Evolutionary conservation across 352 stramenopile species (phyloP), one percentile per base, ranked within the genome.

Genomic region (Phytophthora pini): DNA sequence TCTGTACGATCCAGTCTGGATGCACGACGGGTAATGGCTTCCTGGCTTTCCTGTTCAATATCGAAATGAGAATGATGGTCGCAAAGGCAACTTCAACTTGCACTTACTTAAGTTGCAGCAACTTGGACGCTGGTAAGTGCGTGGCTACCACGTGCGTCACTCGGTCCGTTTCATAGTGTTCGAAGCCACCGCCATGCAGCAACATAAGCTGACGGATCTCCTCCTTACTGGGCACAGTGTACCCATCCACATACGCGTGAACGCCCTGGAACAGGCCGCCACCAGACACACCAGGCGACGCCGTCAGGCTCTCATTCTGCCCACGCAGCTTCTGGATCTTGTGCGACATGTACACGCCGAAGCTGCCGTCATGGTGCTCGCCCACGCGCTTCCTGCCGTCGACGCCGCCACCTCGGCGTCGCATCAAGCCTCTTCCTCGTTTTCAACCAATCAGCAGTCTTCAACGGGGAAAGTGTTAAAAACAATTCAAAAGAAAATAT

Each of bases 1-100:
- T 94, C 57, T 97, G 88, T 8, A 95, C 72, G 60, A 99, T 96
- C 96, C 96, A 99, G 20, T 96, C 73, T 0, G 96, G 95, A 51
- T 89, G 74, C 24, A 95, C 85, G 7, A 98, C 88, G 0, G 90
- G 94, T 43, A 84, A 74, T 10, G 78, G 77, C 22, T 76, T 80
- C 26, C 69, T 76, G 65, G 74, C 74, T 34, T 78, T 87, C 64
- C 88, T 96, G 45, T 7, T 13, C 22, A 17, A 20, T 12, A 32
- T 10, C 3, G 22, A 43, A 5, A 50, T 8, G 38, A 24, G 43
- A 39, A 3, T 40, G 38, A 34, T 38, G 3, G 26, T 39, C 4
- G 52, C 54, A 36, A 36, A 36, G 52, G 65, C 31, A 60, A 65
- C 47, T 66, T 49, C 24, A 65, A 70, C 44, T 47, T 41, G 9